A percentile compares a stretch with the other conserved stretches of the same genome.
phyloP scores from a whole-genome alignment of 202 grass and related monocot species.

The Carex arenaria region DNA sequence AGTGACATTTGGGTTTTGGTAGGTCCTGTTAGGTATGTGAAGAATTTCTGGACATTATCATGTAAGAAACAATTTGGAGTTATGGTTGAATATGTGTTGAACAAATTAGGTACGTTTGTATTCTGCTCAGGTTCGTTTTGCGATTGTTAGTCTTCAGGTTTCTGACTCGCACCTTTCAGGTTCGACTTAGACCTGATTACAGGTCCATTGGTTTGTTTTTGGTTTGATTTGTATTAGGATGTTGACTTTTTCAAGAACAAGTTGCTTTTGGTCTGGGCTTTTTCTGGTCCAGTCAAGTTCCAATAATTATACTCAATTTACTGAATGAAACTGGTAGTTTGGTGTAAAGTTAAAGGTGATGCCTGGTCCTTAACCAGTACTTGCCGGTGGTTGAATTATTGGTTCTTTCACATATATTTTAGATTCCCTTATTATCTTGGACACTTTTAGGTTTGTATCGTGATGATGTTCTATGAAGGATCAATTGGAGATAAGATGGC shows the following conservation, averaged over 20 bases:
- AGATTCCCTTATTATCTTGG: neutral
- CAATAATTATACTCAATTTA: neutral
- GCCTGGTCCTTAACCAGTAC: neutral
- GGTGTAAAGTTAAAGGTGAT: neutral
- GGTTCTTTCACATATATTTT: neutral
- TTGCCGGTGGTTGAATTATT: neutral
- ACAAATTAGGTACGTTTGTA: neutral
- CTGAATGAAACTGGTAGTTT: neutral
- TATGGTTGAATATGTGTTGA: neutral
- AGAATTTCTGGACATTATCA: neutral
- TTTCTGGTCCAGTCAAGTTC: neutral
- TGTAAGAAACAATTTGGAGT: neutral
- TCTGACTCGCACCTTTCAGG: neutral
- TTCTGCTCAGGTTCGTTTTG: neutral
- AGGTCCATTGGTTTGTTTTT: neutral
- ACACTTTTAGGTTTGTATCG: conserved; percentile 74
- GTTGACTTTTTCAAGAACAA: conserved; percentile 2
- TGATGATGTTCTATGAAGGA: conserved; percentile 97
- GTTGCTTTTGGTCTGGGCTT: neutral
- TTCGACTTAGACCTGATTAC: neutral
- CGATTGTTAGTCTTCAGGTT: neutral
- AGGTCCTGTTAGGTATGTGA: neutral
- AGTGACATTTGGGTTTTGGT: neutral
- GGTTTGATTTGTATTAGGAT: neutral
- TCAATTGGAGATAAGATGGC: conserved; percentile 90